Conservation (phyloP, 2,329 filamentous ascomycete genomes). For the Rutstroemia sydowiana region DNA sequence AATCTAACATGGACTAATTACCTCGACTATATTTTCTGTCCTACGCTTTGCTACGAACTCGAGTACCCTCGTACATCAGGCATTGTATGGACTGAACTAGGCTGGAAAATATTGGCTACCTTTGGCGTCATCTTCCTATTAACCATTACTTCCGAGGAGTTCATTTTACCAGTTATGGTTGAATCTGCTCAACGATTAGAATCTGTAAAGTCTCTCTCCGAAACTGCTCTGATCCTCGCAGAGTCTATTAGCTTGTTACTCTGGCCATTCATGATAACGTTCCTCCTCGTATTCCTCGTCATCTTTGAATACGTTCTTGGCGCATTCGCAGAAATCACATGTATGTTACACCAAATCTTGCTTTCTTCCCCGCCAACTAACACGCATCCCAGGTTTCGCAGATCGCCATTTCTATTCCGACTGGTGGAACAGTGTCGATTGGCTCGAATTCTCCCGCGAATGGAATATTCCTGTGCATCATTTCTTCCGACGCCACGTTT, state of each 20-base stretch:
- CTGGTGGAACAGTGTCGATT: constrained; percentile 74
- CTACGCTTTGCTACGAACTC: constrained; percentile 94
- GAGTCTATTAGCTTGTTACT: constrained; percentile 88
- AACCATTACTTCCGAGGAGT: constrained; percentile 86
- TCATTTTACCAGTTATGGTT: constrained; percentile 81
- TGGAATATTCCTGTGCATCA: constrained; percentile 98
- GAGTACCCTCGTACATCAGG: constrained; percentile 78
- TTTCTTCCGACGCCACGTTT: constrained; percentile 91
- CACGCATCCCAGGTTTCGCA: constrained; percentile 50
- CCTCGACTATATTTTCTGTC: constrained; percentile 80
- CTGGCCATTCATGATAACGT: constrained; percentile 95
- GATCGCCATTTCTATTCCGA: constrained; percentile 88
- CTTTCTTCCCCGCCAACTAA: constrained; percentile 4
- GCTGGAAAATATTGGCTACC: constrained; percentile 78
- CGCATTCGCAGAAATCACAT: constrained; percentile 88
- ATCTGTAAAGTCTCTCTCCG: constrained; percentile 38
- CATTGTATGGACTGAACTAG: constrained; percentile 74
- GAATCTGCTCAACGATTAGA: constrained; percentile 56
- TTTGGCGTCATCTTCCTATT: constrained; percentile 96
- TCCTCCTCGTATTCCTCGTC: constrained; percentile 91
- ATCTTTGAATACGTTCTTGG: constrained; percentile 97
- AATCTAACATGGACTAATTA: constrained; percentile 83
- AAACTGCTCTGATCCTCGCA: constrained; percentile 71
- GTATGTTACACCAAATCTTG: constrained; percentile 26
- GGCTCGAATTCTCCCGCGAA: constrained; percentile 92